Percentiles rank a stretch among this genome's conserved stretches.
These are phyloP conservation scores for Eutrema salsugineum DNA, from an alignment of 441 rosid genomes.

Conservation along the genomic window DNA sequence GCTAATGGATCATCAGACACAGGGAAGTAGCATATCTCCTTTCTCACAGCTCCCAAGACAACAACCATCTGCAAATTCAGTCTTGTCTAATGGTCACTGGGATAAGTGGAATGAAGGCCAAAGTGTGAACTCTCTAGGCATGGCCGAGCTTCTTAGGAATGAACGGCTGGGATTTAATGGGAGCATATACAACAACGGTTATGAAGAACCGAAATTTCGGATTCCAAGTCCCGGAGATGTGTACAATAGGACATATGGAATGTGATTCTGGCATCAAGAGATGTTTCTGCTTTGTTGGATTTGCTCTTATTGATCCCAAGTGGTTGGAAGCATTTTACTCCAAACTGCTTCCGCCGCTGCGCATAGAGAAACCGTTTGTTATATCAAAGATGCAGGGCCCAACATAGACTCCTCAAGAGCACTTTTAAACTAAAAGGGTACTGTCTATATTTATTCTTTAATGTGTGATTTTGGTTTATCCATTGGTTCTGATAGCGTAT, in stretches of 20 bases:
- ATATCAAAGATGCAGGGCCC: too few species aligned
- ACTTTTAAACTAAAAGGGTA: too few species aligned
- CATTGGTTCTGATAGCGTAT: too few species aligned
- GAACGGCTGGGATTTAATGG: slow-evolving; percentile 69
- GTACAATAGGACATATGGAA: slow-evolving; percentile 67
- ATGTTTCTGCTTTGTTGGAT: background rate
- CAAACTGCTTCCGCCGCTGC: too few species aligned
- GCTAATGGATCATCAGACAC: slow-evolving; percentile 28
- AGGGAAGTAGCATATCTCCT: slow-evolving; percentile 19
- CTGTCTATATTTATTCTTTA: too few species aligned
- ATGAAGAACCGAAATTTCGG: slow-evolving; percentile 62
- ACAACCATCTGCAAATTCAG: too few species aligned
- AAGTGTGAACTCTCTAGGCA: slow-evolving; percentile 43
- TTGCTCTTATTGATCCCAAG: too few species aligned
- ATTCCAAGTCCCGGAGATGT: slow-evolving; percentile 61
- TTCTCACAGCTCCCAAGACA: slow-evolving; percentile 41
- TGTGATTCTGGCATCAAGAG: slow-evolving; percentile 43
- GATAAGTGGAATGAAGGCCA: slow-evolving; percentile 43
- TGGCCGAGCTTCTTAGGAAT: slow-evolving; percentile 59
- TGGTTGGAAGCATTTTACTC: too few species aligned
- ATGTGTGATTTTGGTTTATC: too few species aligned
- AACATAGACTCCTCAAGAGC: too few species aligned
- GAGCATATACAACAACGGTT: slow-evolving; percentile 48
- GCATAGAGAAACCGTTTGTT: too few species aligned
- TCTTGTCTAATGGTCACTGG: slow-evolving; percentile 33